Base-by-base conservation (phyloP, 2,329 filamentous ascomycete genomes). In the Rugonectria rugulosa region DNA sequence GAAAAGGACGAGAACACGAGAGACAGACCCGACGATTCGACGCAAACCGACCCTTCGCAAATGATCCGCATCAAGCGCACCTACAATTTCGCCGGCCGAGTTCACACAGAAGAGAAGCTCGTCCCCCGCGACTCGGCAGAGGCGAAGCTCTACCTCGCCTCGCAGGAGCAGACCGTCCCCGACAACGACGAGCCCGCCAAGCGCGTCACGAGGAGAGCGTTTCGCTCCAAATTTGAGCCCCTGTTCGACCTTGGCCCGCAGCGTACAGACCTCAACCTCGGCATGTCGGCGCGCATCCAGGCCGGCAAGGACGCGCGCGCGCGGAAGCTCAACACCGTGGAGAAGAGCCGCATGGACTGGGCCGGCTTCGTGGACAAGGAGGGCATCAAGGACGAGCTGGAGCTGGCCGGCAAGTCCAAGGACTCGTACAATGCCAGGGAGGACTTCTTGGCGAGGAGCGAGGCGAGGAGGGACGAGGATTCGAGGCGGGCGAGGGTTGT, bases 291-390 rank as follows among this genome's bases (percentile, higher is more conserved):
- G 31, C 71, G 81, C 31, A 73, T 81, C 47, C 75, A 77, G 64
- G 77, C 81, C 44, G 78, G 76, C 48, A 80, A 78, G 55, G 75
- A 73, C 38, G 78, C 78, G 14, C 78, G 81, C 56, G 81, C 84
- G 43, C 85, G 83, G 77, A 89, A 89, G 69, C 77, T 89, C 62
- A 90, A 87, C 68, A 88, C 86, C 14, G 85, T 89, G 14, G 86
- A 90, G 74, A 89, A 89, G 80, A 88, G 85, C 65, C 80, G 85
- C 47, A 87, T 90, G 82, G 87, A 90, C 72, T 90, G 87, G 87
- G 87, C 87, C 3, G 86, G 86, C 11, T 89, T 83, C 64, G 87
- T 90, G 53, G 87, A 90, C 73, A 84, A 87, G 70, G 87, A 88
- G 71, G 87, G 87, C 8, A 87, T 89, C 73, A 81, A 86, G 70